Percentiles rank a stretch among this genome's conserved stretches.
Evolutionary conservation across 768 basidiomycete species (phyloP).

Genomic region (Amanita brunnescens): DNA sequence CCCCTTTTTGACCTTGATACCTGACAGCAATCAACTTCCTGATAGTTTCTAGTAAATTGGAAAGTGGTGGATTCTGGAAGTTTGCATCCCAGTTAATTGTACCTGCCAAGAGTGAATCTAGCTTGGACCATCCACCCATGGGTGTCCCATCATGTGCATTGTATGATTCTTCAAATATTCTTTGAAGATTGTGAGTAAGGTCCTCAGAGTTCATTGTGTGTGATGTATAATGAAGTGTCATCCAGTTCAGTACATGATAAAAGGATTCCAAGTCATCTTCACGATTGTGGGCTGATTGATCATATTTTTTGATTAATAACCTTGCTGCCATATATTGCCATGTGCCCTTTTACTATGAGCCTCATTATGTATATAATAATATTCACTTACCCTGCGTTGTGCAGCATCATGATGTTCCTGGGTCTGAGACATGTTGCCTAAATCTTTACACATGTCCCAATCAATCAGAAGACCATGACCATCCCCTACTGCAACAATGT

Average conservation of each 20-base stretch:
- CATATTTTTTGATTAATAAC: neutral
- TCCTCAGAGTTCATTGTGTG: neutral
- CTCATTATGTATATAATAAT: neutral
- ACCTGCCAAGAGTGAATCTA: neutral
- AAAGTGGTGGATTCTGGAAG: neutral
- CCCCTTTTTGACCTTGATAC: neutral
- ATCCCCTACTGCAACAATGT: neutral
- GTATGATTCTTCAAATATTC: neutral
- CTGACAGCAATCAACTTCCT: neutral
- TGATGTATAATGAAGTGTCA: neutral
- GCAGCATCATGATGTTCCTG: neutral
- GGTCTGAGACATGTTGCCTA: slow-evolving; percentile 15
- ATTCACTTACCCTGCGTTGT: slow-evolving; percentile 1
- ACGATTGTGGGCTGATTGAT: neutral
- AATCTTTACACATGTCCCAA: slow-evolving; percentile 8
- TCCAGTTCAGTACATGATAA: slow-evolving; percentile 1
- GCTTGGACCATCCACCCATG: neutral
- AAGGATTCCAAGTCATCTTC: slow-evolving; percentile 5
- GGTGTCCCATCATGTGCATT: neutral
- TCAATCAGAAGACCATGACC: slow-evolving; percentile 8
- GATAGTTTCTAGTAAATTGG: neutral
- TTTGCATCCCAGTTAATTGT: neutral
- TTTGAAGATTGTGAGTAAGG: neutral
- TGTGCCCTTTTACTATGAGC: slow-evolving; percentile 1
- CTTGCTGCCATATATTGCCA: slow-evolving; percentile 5